Evolutionary conservation across 768 basidiomycete species (phyloP), one percentile per base, ranked within the genome.

Genomic region (Calvatia gigantea): DNA sequence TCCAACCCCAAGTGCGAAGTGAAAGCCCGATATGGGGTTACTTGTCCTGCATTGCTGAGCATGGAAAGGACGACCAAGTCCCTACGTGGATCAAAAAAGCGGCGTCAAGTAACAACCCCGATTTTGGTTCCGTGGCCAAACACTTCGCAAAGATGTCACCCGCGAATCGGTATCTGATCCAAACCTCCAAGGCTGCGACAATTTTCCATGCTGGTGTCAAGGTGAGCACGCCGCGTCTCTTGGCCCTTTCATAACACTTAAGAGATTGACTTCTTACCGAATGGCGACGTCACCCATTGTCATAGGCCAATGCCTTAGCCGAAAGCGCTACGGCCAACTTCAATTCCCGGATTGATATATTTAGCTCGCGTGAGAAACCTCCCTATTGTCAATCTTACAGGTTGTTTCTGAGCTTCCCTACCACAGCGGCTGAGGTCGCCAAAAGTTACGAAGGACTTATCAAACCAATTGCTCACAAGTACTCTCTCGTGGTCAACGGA

Each of bases 11-110:
- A 25, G 14, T 69, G 6, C 57, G 64, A 31, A 54, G 23, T 19
- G 57, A 50, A 17, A 67, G 67, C 49, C 68, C 68, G 14, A 65
- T 69, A 27, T 69, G 68, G 68, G 67, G 67, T 3, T 67, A 67
- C 48, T 46, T 69, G 14, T 59, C 64, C 0, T 69, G 68, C 28
- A 45, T 67, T 2, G 63, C 65, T 9, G 51, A 54, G 25, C 64
- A 69, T 32, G 68, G 68, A 1, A 59, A 66, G 23, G 17, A 58
- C 6, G 32, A 44, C 2, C 32, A 60, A 25, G 60, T 67, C 1
- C 68, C 68, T 1, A 25, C 50, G 2, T 69, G 68, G 68, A 67
- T 69, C 41, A 61, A 44, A 33, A 33, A 63, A 9, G 64, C 65
- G 1, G 46, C 65, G 14, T 57, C 51, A 0, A 60, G 61, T 2